Evolutionary conservation across 2,329 filamentous ascomycete genomes (phyloP).

Genomic region (Aplosporella prunicola): DNA sequence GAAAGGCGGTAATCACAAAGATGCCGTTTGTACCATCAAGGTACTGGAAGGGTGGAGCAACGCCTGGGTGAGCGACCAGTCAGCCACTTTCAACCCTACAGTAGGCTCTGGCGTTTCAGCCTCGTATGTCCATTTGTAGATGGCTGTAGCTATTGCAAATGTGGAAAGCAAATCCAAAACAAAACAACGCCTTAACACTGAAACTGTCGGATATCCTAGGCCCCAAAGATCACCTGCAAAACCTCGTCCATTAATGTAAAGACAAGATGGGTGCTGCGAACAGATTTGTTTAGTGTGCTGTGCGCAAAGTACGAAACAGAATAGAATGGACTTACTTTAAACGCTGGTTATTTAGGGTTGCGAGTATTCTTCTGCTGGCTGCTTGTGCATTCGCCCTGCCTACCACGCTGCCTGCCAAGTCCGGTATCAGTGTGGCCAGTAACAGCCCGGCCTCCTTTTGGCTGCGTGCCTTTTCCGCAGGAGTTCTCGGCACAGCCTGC

Average conservation of each 20-base stretch:
- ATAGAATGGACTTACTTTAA: slow-evolving; percentile 62
- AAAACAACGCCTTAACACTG: no score
- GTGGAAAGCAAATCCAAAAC: not conserved
- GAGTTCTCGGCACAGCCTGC: slow-evolving; percentile 44
- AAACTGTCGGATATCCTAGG: no score
- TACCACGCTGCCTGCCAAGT: slow-evolving; percentile 86
- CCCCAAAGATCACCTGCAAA: slow-evolving; percentile 34
- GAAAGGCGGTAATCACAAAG: slow-evolving; percentile 67
- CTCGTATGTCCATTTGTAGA: no score
- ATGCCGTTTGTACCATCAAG: slow-evolving; percentile 82
- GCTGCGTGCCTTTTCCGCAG: slow-evolving; percentile 67
- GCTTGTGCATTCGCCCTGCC: slow-evolving; percentile 84
- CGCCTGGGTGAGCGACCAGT: slow-evolving; percentile 5
- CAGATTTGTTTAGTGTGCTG: not conserved
- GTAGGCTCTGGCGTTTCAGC: no score
- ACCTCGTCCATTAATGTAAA: slow-evolving; percentile 42
- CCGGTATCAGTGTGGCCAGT: slow-evolving; percentile 80
- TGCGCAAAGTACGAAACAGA: not conserved
- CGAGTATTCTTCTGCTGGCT: slow-evolving; percentile 80
- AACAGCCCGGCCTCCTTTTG: slow-evolving; percentile 81
- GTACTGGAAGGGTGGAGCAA: slow-evolving; percentile 49
- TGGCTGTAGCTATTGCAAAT: no score
- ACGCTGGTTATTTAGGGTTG: slow-evolving; percentile 80
- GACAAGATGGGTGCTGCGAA: slow-evolving; percentile 38
- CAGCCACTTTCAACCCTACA: no score